Base-by-base conservation (phyloP, 2,329 filamentous ascomycete genomes). In the Gremmenia infestans region DNA sequence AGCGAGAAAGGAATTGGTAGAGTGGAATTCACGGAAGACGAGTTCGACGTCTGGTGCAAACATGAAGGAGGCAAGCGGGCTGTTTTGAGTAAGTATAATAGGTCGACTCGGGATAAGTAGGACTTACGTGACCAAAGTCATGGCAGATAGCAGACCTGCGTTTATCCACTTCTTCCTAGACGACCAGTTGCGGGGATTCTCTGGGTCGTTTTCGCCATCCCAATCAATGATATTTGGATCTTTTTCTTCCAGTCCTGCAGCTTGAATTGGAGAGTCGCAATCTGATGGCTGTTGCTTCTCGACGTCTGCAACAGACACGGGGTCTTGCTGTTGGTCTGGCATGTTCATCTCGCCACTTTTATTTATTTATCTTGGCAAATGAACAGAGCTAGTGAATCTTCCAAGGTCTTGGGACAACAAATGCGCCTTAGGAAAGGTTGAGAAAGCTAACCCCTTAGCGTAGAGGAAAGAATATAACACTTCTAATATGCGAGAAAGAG, bases 191-290 rank as follows among this genome's bases (percentile, higher is more conserved):
- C 81, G 74, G 1, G 81, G 81, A 67, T 81, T 79, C 2, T 70
- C 68, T 0, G 79, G 80, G 63, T 85, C 81, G 50, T 80, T 74
- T 60, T 79, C 77, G 42, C 73, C 66, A 2, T 84, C 80, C 81
- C 81, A 84, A 28, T 79, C 81, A 23, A 84, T 76, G 55, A 83
- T 63, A 42, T 60, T 54, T 6, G 48, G 48, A 22, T 50, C 48
- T 25, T 19, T 50, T 8, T 43, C 40, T 17, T 43, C 17, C 14
- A 11, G 2, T 14, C 17, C 4, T 15, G n/a, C 9, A 5, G 40
- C 6, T 3, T 43, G 15, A 4, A 22, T 19, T 22, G 40, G 17
- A 11, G 17, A 8, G 40, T 43, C 40, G 14, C 23, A 25, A 1
- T 5, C 25, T 25, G 25, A 8, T 25, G 7, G 40, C 11, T 43